Base-by-base conservation (phyloP, 345 rosid species). In the Syzygium oleosum region DNA sequence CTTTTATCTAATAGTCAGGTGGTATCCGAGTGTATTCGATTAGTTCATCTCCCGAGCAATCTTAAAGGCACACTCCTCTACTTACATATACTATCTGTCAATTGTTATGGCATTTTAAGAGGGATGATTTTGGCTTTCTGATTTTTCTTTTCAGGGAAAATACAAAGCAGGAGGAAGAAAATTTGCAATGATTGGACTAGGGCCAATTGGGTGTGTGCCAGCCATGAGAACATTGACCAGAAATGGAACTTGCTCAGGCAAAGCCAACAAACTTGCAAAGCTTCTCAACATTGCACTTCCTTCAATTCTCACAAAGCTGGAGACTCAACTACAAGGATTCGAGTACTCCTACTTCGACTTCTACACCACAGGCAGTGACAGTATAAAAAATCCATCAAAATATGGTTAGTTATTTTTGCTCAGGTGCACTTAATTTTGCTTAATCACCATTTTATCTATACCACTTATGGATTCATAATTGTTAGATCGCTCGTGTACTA, bases 331-430 rank as follows among this genome's bases (percentile, higher is more conserved):
- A 2, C 34, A 34, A 41, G 93, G 95, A 51, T 88, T 92, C 86
- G 90, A 85, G 41, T 91, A 90, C 53, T 84, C 90, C 15, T 61
- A 87, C 79, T 88, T 90, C 25, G 92, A 91, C 84, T 86, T 52
- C 52, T 91, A 89, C 52, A 49, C 88, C 23, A 52, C 91, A 12
- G 23, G 79, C 29, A 56, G 29, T 13, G 80, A 92, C 54, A 90
- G 91, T 86, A 84, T 91, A 10, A 85, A 84, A 31, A 34, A 91
- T 85, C 95, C 92, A 78, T 85, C 86, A 6, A 91, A 88, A 84
- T 92, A 87, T 68, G 93, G 93, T 92, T 87, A 13, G 52, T 85
- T 51, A 1, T 41, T 51, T 34, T 79, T 68, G 80, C 79, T 31
- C 7, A 34, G 27, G 41, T 15, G 58, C 53, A 29, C 38, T 84